These are phyloP conservation scores for Phytopythium delawarense DNA, from an alignment of 352 stramenopile genomes.

Conservation along the genomic window DNA sequence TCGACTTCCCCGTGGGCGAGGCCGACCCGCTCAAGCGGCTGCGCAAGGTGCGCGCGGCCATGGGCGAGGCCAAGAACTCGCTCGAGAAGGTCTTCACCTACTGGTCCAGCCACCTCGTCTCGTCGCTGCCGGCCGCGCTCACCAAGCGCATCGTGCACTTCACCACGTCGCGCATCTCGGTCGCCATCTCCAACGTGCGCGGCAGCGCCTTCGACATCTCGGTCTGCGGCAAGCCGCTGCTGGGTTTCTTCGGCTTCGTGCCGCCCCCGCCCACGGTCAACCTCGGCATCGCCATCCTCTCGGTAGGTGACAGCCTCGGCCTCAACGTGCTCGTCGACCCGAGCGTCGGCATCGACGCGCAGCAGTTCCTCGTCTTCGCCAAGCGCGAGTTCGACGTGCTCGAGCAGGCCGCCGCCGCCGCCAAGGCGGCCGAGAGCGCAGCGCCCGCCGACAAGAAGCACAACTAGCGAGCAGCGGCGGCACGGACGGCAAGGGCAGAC, in stretches of 20 bases:
- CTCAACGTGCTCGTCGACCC: conserved; percentile 76
- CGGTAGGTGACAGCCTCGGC: conserved; percentile 60
- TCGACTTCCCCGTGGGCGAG: conserved; percentile 68
- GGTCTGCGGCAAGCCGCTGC: conserved; percentile 49
- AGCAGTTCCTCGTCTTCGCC: conserved; percentile 60
- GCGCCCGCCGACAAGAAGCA: conserved; percentile 23
- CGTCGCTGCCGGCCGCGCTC: conserved; percentile 45
- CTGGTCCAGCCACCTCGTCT: conserved; percentile 45
- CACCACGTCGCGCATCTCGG: conserved; percentile 48
- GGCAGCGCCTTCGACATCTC: conserved; percentile 43
- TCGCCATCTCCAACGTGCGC: conserved; percentile 70
- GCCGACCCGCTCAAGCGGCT: conserved; percentile 47
- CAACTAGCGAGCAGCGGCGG: conserved; percentile 10
- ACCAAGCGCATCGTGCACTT: conserved; percentile 55
- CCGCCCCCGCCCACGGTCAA: conserved; percentile 78
- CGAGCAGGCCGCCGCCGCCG: conserved; percentile 22
- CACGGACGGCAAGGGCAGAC: neutral
- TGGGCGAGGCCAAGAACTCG: conserved; percentile 79
- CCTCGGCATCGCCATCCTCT: conserved; percentile 69
- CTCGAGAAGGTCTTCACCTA: conserved; percentile 79
- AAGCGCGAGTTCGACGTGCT: conserved; percentile 66
- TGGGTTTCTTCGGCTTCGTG: conserved; percentile 70
- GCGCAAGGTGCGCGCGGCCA: conserved; percentile 34
- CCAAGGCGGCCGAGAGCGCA: conserved; percentile 22
- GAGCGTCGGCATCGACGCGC: conserved; percentile 53